Conservation (phyloP, 108 stramenopile species). For the Hondaea fermentalgiana region DNA sequence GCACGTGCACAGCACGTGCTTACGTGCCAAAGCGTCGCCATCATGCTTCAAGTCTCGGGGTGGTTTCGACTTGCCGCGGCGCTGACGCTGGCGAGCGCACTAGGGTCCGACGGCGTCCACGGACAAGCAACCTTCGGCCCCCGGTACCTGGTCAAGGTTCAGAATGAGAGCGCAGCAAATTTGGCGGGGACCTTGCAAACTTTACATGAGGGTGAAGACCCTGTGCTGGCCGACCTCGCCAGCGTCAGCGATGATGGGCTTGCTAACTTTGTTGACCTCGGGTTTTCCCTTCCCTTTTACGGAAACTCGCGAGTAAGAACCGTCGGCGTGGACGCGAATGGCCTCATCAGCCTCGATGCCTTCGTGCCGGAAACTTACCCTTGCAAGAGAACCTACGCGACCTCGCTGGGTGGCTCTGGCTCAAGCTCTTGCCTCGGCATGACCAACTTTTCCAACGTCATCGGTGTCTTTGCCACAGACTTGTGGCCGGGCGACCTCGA, state of each 20-base stretch:
- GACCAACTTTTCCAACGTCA: background rate
- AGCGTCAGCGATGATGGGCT: background rate
- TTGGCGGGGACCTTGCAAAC: background rate
- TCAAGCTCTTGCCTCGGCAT: background rate
- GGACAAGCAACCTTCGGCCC: background rate
- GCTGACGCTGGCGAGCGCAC: background rate
- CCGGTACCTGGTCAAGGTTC: background rate
- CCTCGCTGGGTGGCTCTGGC: background rate
- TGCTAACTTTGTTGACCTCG: background rate
- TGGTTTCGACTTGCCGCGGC: background rate
- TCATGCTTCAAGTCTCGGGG: too few species aligned
- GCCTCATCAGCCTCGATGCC: background rate
- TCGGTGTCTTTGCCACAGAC: background rate
- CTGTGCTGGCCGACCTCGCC: background rate
- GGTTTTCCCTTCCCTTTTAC: background rate
- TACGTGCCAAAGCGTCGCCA: too few species aligned
- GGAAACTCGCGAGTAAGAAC: background rate
- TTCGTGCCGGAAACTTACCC: background rate
- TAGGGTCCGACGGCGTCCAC: background rate
- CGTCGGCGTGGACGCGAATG: background rate
- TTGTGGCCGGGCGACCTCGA: background rate
- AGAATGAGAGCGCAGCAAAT: background rate
- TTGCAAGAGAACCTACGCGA: background rate
- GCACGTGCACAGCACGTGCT: too few species aligned
- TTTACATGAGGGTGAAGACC: background rate